Conservation (phyloP, 257 asterid species). For the Gentiana macrophylla region DNA sequence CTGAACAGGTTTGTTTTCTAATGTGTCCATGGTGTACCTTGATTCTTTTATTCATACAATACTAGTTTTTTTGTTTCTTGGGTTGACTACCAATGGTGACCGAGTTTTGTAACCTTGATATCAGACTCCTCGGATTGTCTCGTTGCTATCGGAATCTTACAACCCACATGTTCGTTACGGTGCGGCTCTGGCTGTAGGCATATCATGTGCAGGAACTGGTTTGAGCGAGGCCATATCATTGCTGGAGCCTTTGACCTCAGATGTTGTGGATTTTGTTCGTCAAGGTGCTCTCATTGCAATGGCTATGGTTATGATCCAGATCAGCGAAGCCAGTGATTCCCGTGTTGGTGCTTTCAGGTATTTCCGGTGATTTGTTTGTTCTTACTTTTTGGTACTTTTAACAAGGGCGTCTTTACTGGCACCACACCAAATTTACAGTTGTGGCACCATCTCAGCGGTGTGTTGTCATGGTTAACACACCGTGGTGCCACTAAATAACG, state of each 20-base stretch:
- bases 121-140: slow-evolving; percentile 93
- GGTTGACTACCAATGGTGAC: background rate
- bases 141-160: slow-evolving; percentile 87
- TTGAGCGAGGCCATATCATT: slow-evolving; percentile 90
- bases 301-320: slow-evolving; percentile 99
- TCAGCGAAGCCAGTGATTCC: slow-evolving; percentile 89
- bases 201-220: slow-evolving; percentile 98
- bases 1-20: slow-evolving; percentile 58
- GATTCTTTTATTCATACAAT: background rate
- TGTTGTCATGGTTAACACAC: too few relatives aligned
- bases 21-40: background rate
- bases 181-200: slow-evolving; percentile 97
- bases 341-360: slow-evolving; percentile 98
- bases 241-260: slow-evolving; percentile 93
- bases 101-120: slow-evolving; percentile 10
- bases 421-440: too few relatives aligned
- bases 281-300: slow-evolving; percentile 98
- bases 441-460: too few relatives aligned
- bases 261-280: slow-evolving; percentile 95
- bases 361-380: background rate
- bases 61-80: background rate
- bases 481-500: too few relatives aligned
- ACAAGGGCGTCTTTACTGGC: too few relatives aligned
- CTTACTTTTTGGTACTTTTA: background rate
- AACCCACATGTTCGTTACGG: slow-evolving; percentile 99